A percentile compares a stretch with the other conserved stretches of the same genome.
Evolutionary conservation across 1,139 yeast genomes (phyloP).

Genomic region (Blastobotrys illinoisensis): DNA sequence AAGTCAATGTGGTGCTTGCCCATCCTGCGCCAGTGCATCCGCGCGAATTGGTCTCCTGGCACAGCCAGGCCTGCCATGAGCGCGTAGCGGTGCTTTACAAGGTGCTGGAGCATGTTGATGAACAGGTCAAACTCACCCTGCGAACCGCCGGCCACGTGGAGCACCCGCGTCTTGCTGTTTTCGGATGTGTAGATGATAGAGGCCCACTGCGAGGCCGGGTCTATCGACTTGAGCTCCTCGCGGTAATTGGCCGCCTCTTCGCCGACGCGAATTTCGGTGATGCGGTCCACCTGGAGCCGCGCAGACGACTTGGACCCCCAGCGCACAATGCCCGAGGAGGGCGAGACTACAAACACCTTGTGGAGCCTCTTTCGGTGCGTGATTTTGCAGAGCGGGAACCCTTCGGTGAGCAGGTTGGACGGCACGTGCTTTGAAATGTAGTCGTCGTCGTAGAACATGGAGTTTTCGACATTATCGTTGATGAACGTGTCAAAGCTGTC

Average conservation of each 20-base stretch:
- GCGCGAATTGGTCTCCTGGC: constrained; percentile 51
- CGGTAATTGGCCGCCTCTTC: constrained; percentile 74
- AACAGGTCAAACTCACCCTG: constrained; percentile 56
- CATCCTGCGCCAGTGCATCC: constrained; percentile 46
- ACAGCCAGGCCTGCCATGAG: constrained; percentile 48
- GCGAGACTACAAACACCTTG: constrained; percentile 43
- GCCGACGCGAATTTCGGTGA: constrained; percentile 61
- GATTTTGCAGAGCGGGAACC: constrained; percentile 47
- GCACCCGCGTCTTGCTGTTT: constrained; percentile 50
- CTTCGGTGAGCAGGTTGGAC: constrained; percentile 30
- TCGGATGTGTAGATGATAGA: constrained; percentile 59
- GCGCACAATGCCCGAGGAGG: constrained; percentile 40
- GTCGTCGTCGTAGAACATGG: neutral
- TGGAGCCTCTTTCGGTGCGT: constrained; percentile 65
- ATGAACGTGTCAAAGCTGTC: neutral
- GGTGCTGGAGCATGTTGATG: constrained; percentile 40
- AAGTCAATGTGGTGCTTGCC: constrained; percentile 49
- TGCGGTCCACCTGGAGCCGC: constrained; percentile 60
- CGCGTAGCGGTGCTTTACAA: constrained; percentile 46
- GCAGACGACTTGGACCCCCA: constrained; percentile 50
- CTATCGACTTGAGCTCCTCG: constrained; percentile 72
- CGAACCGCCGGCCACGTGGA: constrained; percentile 72
- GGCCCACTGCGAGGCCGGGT: constrained; percentile 66
- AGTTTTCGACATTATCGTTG: neutral
- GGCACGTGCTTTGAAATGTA: neutral